Evolutionary conservation across 441 rosid genomes (phyloP).

Genomic region (Populus trichocarpa): DNA sequence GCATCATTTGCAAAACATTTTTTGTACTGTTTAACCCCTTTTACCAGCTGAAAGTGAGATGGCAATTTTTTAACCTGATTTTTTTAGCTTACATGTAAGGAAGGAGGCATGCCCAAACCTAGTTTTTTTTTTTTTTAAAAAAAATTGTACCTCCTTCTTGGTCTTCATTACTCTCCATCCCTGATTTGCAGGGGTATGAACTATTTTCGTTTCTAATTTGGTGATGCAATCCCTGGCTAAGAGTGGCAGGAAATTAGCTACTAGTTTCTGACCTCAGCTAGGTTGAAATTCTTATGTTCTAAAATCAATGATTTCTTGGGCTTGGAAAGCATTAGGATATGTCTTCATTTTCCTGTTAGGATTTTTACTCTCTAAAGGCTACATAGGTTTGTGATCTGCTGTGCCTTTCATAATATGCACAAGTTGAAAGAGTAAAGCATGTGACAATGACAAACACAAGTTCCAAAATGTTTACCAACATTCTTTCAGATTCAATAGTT

Average conservation of each 20-base stretch:
- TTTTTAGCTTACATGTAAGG: conserved; percentile 6
- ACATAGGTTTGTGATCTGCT: not conserved
- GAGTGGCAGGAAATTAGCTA: conserved; percentile 1
- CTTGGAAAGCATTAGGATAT: not conserved
- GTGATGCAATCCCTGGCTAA: not conserved
- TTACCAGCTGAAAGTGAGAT: conserved; percentile 20
- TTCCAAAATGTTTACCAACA: not conserved
- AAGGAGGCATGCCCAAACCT: not conserved
- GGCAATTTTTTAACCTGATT: not conserved
- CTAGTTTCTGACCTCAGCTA: conserved; percentile 8
- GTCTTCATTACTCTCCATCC: conserved; percentile 11
- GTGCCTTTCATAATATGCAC: not conserved
- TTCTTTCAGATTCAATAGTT: not conserved
- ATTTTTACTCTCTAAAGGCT: not conserved
- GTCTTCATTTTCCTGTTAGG: not conserved
- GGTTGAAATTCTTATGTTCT: conserved; percentile 3
- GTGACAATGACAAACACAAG: not conserved
- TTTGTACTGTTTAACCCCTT: conserved; percentile 11
- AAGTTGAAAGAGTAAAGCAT: not conserved
- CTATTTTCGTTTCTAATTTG: not conserved
- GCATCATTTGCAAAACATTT: conserved; percentile 25
- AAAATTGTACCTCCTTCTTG: not conserved
- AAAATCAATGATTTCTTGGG: not conserved
- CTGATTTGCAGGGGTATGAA: conserved; percentile 8
- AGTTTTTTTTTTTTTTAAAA: not conserved